A percentile compares a stretch with the other conserved stretches of the same genome.
These are phyloP conservation scores for Cudoniella acicularis DNA, from an alignment of 495 filamentous ascomycete genomes.

Conservation along the genomic window DNA sequence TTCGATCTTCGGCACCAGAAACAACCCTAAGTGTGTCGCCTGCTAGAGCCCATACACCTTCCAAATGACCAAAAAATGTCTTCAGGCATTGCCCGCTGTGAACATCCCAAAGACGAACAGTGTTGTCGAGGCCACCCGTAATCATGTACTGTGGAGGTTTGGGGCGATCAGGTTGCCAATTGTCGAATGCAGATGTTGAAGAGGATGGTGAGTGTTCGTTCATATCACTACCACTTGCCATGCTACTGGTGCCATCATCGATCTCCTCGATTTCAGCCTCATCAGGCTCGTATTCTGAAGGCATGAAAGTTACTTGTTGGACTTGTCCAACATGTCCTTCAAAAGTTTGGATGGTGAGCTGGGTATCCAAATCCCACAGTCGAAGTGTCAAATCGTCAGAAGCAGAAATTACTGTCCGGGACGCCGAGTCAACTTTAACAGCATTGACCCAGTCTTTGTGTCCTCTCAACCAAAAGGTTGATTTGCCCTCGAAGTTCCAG, in stretches of 20 bases:
- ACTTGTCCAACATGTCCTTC: slow-evolving; percentile 95
- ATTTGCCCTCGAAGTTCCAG: slow-evolving; percentile 86
- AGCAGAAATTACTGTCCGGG: slow-evolving; percentile 83
- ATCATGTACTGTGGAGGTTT: slow-evolving; percentile 85
- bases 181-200: slow-evolving; percentile 16
- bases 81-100: slow-evolving; percentile 74
- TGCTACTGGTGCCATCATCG: slow-evolving; percentile 46
- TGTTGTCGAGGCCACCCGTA: slow-evolving; percentile 84
- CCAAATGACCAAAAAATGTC: slow-evolving; percentile 94
- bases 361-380: slow-evolving; percentile 90
- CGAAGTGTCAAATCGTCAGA: slow-evolving; percentile 90
- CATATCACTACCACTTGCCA: slow-evolving; percentile 15
- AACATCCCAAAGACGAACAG: slow-evolving; percentile 91
- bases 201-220: background rate
- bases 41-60: slow-evolving; percentile 92
- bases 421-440: slow-evolving; percentile 75
- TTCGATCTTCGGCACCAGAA: slow-evolving; percentile 85
- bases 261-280: slow-evolving; percentile 52
- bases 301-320: slow-evolving; percentile 80
- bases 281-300: slow-evolving; percentile 85
- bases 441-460: slow-evolving; percentile 95
- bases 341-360: slow-evolving; percentile 71
- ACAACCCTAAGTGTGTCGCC: slow-evolving; percentile 89
- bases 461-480: slow-evolving; percentile 71
- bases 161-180: slow-evolving; percentile 61